Base-by-base conservation (phyloP, 192 early-diverging fungal species). In the Phlyctochytrium bullatum region DNA sequence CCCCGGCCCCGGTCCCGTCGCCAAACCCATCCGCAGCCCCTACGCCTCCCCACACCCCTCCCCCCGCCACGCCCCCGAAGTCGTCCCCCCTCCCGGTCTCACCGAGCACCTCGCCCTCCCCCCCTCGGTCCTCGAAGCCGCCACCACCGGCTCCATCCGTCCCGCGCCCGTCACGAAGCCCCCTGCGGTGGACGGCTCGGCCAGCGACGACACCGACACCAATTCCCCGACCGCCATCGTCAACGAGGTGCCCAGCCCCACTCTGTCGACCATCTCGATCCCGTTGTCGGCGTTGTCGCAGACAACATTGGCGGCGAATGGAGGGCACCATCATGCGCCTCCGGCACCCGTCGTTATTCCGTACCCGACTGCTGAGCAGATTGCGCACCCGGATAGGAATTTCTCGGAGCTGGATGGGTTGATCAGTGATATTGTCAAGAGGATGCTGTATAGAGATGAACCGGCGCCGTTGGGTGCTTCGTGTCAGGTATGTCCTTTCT, bases 381-480 rank as follows among this genome's bases (percentile, higher is more conserved):
- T 64, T 30, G 63, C 63, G 17, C 63, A 64, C 29, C 63, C 63
- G 10, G 63, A 64, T 51, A 12, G 63, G 28, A 40, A 33, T 23
- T 64, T 64, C 52, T 24, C 63, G 20, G 63, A 64, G 12, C 63
- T 64, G 20, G 63, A 64, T 2, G 47, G 36, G 6, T 23, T 64
- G 20, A 40, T 64, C 36, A 64, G 63, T 34, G 63, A 64, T 29
- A 64, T 64, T 51, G 63, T 64, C 36, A 64, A 64, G 40, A 24
- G 63, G 23, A 64, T 64, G 34, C 63, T 64, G 20, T 64, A 64
- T 30, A 17, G 32, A 47, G 36, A 64, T 23, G 63, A 64, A 10
- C 10, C n/a, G 17, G 63, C 24, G 36, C n/a, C 25, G 10, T 28
- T 33, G 12, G 40, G n/a, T 50, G n/a, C 40, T n/a, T 50, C 12